Conservation (phyloP, 345 rosid genomes). For the Gynandropsis gynandra region DNA sequence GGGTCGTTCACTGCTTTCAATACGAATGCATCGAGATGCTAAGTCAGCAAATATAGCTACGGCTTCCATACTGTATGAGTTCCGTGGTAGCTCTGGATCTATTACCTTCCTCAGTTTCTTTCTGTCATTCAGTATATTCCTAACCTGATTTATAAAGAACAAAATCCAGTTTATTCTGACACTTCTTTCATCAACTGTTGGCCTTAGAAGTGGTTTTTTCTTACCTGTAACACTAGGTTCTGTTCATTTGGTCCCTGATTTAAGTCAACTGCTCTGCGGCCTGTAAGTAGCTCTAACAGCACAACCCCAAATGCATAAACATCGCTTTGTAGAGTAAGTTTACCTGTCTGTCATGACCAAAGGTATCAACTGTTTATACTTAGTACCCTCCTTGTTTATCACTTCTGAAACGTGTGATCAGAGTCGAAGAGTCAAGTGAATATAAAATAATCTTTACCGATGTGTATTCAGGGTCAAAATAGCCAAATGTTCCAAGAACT, state of each 20-base stretch:
- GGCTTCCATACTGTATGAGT: conserved; percentile 72
- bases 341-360: conserved; percentile 63
- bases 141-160: conserved; percentile 51
- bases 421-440: conserved; percentile 1
- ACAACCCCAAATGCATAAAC: conserved; percentile 97
- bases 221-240: conserved; percentile 90
- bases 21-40: conserved; percentile 89
- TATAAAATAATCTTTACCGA: conserved; percentile 41
- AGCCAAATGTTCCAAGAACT: conserved; percentile 96
- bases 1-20: conserved; percentile 81
- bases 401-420: conserved; percentile 4
- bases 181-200: conserved; percentile 1
- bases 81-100: conserved; percentile 69
- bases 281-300: conserved; percentile 87
- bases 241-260: conserved; percentile 81
- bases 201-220: conserved; percentile 5
- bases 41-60: conserved; percentile 81
- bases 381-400: conserved; percentile 5
- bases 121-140: conserved; percentile 63
- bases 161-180: conserved; percentile 13
- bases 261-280: conserved; percentile 89
- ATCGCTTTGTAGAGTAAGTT: conserved; percentile 90
- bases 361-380: not conserved
- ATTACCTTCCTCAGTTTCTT: conserved; percentile 73
- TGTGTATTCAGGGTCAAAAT: conserved; percentile 94